Conservation (phyloP, 768 basidiomycete species). For the Kwoniella shandongensis region DNA sequence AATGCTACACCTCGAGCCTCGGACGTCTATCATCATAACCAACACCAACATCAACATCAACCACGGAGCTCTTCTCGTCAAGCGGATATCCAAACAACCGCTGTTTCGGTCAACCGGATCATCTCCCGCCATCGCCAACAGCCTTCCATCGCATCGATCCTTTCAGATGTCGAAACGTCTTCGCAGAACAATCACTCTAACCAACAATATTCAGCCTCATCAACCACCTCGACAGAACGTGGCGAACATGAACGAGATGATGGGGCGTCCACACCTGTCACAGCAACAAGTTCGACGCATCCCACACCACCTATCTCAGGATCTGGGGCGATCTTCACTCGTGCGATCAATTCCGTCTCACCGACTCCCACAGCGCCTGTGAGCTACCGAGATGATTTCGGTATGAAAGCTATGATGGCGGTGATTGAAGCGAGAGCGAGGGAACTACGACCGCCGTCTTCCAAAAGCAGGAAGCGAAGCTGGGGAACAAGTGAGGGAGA, state of each 20-base stretch:
- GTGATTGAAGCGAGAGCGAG: slow-evolving; percentile 64
- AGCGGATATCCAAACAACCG: slow-evolving; percentile 25
- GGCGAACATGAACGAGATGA: slow-evolving; percentile 14
- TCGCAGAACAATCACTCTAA: neutral
- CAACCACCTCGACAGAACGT: too few species aligned
- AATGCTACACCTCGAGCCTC: slow-evolving; percentile 18
- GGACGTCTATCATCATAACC: slow-evolving; percentile 8
- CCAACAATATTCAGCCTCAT: neutral
- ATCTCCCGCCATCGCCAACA: slow-evolving; percentile 54
- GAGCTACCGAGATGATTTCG: slow-evolving; percentile 69
- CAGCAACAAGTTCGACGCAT: slow-evolving; percentile 54
- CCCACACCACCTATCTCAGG: slow-evolving; percentile 37
- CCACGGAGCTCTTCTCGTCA: slow-evolving; percentile 12
- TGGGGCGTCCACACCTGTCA: slow-evolving; percentile 41
- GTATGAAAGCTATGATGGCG: slow-evolving; percentile 79
- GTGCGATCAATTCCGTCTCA: slow-evolving; percentile 61
- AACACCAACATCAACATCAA: neutral
- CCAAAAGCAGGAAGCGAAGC: slow-evolving; percentile 5
- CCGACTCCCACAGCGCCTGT: slow-evolving; percentile 41
- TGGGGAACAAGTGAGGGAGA: neutral
- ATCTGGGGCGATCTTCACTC: slow-evolving; percentile 27
- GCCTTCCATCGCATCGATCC: slow-evolving; percentile 71
- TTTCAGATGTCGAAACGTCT: slow-evolving; percentile 57
- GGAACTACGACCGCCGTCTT: slow-evolving; percentile 14
- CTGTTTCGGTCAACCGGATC: slow-evolving; percentile 37